Evolutionary conservation across 306 rosid species (phyloP).

Genomic region (Cicer judaicum): DNA sequence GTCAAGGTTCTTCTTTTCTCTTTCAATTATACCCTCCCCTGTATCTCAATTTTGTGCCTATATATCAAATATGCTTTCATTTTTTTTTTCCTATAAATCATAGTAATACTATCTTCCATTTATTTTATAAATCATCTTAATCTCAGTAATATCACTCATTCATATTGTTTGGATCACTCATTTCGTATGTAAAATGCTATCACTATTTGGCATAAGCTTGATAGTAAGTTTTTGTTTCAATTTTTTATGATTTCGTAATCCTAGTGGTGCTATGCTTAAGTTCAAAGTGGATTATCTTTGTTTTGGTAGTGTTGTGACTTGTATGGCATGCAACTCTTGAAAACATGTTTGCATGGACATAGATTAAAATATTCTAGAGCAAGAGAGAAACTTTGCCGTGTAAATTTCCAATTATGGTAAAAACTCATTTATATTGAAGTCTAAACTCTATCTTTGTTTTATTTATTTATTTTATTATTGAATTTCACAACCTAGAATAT

Average conservation of each 20-base stretch:
- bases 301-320: not conserved
- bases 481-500: not conserved
- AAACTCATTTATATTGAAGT: slow-evolving; percentile 2
- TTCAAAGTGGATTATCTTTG: slow-evolving; percentile 6
- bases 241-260: not conserved
- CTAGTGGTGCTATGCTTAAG: not conserved
- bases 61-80: not conserved
- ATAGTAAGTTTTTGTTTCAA: not conserved
- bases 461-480: not conserved
- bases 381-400: slow-evolving; percentile 5
- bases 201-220: not conserved
- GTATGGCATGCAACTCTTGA: not conserved
- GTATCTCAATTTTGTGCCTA: not conserved
- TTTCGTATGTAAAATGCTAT: not conserved
- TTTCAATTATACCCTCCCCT: not conserved
- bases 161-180: slow-evolving; percentile 6
- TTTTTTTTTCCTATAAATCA: not conserved
- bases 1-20: slow-evolving; percentile 53
- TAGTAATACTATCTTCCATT: not conserved
- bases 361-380: not conserved
- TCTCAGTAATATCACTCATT: slow-evolving; percentile 16
- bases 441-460: not conserved
- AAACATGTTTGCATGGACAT: slow-evolving; percentile 15
- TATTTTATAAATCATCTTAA: not conserved
- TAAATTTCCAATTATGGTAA: slow-evolving; percentile 3